These are phyloP conservation scores for Saturnispora bothae DNA, from an alignment of 805 yeast species.

Conservation along the genomic window DNA sequence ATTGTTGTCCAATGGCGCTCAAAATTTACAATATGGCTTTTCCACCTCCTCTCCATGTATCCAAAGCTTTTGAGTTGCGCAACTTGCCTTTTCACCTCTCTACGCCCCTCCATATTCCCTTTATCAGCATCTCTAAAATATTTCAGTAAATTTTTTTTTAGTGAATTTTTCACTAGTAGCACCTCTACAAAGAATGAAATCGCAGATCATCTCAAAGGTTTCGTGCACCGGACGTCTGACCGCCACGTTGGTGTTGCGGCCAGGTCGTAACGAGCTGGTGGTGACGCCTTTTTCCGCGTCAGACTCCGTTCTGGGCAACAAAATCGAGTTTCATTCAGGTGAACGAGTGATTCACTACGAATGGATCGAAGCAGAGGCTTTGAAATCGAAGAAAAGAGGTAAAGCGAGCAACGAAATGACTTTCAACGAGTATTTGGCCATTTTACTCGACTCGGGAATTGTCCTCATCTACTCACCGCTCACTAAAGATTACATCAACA, in stretches of 20 bases:
- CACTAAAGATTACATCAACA: slow-evolving; percentile 28
- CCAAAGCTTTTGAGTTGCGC: too few species aligned
- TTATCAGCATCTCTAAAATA: background rate
- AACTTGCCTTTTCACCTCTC: background rate
- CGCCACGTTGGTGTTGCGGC: slow-evolving; percentile 30
- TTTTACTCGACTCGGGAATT: slow-evolving; percentile 27
- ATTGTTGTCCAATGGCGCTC: too few species aligned
- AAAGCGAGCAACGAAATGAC: slow-evolving; percentile 9
- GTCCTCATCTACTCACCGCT: slow-evolving; percentile 36
- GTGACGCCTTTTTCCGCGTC: slow-evolving; percentile 23
- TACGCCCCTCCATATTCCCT: background rate
- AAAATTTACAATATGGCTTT: too few species aligned
- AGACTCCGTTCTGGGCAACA: slow-evolving; percentile 15
- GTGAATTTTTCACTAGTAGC: background rate
- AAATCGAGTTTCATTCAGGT: slow-evolving; percentile 33
- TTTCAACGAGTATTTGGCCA: slow-evolving; percentile 14
- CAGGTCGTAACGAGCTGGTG: slow-evolving; percentile 35
- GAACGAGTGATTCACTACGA: slow-evolving; percentile 27
- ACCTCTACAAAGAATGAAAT: slow-evolving; percentile 1
- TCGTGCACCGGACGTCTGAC: slow-evolving; percentile 9
- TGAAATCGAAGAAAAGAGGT: too few species aligned
- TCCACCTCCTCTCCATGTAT: too few species aligned
- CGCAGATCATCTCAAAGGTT: slow-evolving; percentile 6
- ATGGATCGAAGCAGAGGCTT: slow-evolving; percentile 26
- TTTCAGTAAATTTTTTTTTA: background rate